Base-by-base conservation (phyloP, 441 rosid genomes). In the Caryocar brasiliense region DNA sequence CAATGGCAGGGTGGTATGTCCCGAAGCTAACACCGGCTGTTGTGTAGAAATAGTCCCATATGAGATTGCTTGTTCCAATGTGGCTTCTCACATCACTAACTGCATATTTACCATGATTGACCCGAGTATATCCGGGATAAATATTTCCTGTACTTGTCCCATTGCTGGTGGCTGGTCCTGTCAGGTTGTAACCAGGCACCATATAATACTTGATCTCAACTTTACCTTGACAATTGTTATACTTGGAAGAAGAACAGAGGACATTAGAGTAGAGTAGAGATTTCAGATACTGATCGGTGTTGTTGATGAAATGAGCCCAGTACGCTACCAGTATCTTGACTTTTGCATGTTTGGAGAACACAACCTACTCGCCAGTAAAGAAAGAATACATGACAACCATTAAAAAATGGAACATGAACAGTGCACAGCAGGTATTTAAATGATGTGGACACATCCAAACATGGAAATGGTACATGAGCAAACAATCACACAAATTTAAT, bases 11-110 rank as follows among this genome's bases (percentile, higher is more conserved):
- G 38, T 67, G 46, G 58, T 84, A 71, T 3, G 95, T 79, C 33
- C 98, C 90, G 24, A 86, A 86, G 62, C 98, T 70, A 19, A 90
- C 77, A 54, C 95, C 90, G 0, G 94, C 86, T 2, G 97, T 90
- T 0, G 85, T 60, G 26, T 72, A 90, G 72, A 90, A 86, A 61
- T 90, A 90, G 51, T 90, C 97, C 95, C 97, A 82, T 2, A 86
- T 66, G 2, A 86, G 87, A 65, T 90, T 86, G 42, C 88, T 86
- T 0, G 96, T 82, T 25, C 96, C 79, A 5, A 90, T 61, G 40
- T 86, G 96, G 13, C 87, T 90, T 59, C 88, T 70, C 2, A 67
- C 61, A 15, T 84, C 73, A 7, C 84, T 83, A 0, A 79, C 95
- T 1, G 78, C 92, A 26, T 86, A 80, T 54, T 90, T 86, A 37